Evolutionary conservation across 1,284 basidiomycete genomes (phyloP), one percentile per base, ranked within the genome.

Genomic region (Caloboletus inedulis): DNA sequence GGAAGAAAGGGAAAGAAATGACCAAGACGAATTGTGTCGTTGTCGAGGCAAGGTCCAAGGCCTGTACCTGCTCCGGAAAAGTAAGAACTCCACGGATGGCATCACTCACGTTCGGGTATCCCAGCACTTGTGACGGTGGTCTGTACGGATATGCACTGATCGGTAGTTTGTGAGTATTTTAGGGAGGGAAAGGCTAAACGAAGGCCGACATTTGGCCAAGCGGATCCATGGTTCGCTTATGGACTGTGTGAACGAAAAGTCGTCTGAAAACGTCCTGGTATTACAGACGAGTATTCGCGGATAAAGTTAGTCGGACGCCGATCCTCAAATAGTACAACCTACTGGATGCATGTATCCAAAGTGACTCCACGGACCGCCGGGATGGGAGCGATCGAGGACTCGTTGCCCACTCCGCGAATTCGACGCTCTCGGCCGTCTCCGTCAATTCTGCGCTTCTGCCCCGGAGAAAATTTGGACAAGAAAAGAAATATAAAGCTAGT

Each of bases 401-500:
- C 49, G 12, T 59, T 12, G 47, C 35, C 52, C 43, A 62, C 61
- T 66, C 64, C 64, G 62, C 61, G 64, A 62, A 55, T 16, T 39
- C 45, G 29, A 45, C 25, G 23, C 39, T 25, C 53, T 44, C 44
- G 13, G 25, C 21, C 14, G 16, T 41, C 37, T 30, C 36, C 19
- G 37, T 59, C 52, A 59, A 48, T 55, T 34, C 47, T 31, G 21
- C 44, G 18, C 29, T 37, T 41, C 23, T 39, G 35, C 43, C 10
- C 9, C 34, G 7, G 4, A 45, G 33, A 23, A 53, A 23, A 48
- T 16, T 25, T 31, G 14, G 41, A 46, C 55, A 39, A 53, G 41
- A 34, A 34, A 41, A 56, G 23, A 29, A 37, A 33, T 30, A 34
- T 19, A 3, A 34, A 25, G n/a, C 8, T 51, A 46, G 9, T 30